Evolutionary conservation across 257 asterid species (phyloP).

Genomic region (Echites panduratus): DNA sequence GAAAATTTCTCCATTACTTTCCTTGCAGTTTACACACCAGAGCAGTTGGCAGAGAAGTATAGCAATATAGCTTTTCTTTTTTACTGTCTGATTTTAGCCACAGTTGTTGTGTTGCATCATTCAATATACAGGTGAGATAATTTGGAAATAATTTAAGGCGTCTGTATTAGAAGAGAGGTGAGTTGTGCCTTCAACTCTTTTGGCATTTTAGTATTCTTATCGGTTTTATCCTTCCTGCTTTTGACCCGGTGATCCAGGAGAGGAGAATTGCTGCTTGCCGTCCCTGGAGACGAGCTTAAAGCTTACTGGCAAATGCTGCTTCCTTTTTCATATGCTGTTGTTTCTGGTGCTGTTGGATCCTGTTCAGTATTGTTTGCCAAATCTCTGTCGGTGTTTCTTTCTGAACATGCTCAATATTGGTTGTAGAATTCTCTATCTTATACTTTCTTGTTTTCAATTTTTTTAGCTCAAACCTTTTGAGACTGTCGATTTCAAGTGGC

Average conservation of each 20-base stretch:
- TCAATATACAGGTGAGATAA: slow-evolving; percentile 49
- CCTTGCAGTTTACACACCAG: slow-evolving; percentile 76
- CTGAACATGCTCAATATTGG: slow-evolving; percentile 17
- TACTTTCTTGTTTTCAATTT: slow-evolving; percentile 11
- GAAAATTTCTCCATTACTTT: slow-evolving; percentile 1
- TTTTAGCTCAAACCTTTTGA: slow-evolving; percentile 81
- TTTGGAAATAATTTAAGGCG: slow-evolving; percentile 9
- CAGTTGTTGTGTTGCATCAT: slow-evolving; percentile 65
- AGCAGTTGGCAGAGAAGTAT: slow-evolving; percentile 90
- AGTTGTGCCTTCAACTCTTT: neutral
- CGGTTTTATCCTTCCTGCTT: neutral
- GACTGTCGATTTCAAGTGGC: slow-evolving; percentile 74
- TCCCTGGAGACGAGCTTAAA: slow-evolving; percentile 57
- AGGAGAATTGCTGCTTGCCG: slow-evolving; percentile 61
- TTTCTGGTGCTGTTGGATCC: slow-evolving; percentile 95
- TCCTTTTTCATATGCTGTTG: slow-evolving; percentile 90
- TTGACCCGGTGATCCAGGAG: slow-evolving; percentile 44
- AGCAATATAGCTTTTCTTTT: slow-evolving; percentile 70
- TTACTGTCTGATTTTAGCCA: slow-evolving; percentile 69
- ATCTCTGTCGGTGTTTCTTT: slow-evolving; percentile 61
- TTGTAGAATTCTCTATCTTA: slow-evolving; percentile 17
- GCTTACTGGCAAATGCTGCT: slow-evolving; percentile 89
- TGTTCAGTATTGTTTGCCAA: slow-evolving; percentile 93
- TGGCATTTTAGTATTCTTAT: neutral
- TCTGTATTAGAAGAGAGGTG: slow-evolving; percentile 9